Percentiles rank a stretch among this genome's conserved stretches.
Evolutionary conservation across 2,329 filamentous ascomycete genomes (phyloP).

Genomic region (Aspergillus sp.): DNA sequence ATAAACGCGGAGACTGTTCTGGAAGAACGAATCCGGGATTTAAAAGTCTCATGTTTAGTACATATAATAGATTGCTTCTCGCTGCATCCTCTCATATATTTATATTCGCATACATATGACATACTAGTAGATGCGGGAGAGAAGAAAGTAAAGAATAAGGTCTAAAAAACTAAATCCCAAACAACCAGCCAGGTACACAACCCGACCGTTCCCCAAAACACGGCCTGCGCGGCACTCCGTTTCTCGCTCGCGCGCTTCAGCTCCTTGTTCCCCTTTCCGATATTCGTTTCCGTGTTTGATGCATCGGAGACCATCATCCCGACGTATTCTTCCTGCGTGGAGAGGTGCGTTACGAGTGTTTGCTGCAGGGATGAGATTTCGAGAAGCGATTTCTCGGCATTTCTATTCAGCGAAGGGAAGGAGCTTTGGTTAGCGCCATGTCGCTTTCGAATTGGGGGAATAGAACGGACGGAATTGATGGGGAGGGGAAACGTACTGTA

Average conservation of each 20-base stretch:
- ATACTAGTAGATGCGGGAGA: not conserved
- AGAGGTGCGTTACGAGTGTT: constrained; percentile 80
- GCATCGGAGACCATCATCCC: constrained; percentile 85
- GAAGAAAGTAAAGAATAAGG: not conserved
- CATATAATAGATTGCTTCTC: too few relatives aligned
- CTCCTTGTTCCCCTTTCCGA: constrained; percentile 86
- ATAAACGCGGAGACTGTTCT: too few relatives aligned
- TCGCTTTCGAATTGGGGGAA: not conserved
- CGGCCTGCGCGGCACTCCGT: constrained; percentile 70
- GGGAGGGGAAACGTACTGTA: constrained; percentile 64
- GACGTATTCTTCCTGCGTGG: constrained; percentile 83
- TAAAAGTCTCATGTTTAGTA: too few relatives aligned
- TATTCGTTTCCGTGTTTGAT: constrained; percentile 76
- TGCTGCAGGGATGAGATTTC: constrained; percentile 94
- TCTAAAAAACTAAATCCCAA: constrained; percentile 69
- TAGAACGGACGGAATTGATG: not conserved
- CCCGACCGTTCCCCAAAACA: constrained; percentile 77
- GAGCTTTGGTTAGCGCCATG: not conserved
- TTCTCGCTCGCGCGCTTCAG: constrained; percentile 77
- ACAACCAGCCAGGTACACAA: constrained; percentile 72
- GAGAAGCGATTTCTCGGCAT: constrained; percentile 82
- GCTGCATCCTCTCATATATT: too few relatives aligned
- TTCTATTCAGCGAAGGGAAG: constrained; percentile 49
- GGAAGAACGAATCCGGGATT: too few relatives aligned
- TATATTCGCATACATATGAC: too few relatives aligned